Percentiles rank a stretch among this genome's conserved stretches.
These are phyloP conservation scores for Sporothrix sp. DNA, from an alignment of 2,329 filamentous ascomycete species.

Conservation along the genomic window DNA sequence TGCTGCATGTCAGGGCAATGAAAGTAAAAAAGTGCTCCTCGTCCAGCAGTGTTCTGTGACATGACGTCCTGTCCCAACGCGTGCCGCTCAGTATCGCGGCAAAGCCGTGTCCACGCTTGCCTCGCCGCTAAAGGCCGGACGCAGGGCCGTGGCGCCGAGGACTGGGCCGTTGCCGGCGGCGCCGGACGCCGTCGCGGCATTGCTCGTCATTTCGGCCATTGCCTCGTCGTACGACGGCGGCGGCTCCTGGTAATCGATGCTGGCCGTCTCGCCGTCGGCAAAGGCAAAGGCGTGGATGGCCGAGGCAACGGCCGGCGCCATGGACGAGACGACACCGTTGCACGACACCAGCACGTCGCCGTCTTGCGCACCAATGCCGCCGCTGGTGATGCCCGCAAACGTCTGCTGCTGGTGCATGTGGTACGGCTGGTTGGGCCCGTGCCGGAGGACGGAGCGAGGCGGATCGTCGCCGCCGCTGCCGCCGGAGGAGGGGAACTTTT, in stretches of 20 bases:
- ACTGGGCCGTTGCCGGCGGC: not conserved
- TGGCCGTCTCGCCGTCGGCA: conserved; percentile 1
- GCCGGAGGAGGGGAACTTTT: conserved; percentile 16
- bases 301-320: conserved; percentile 10
- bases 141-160: not conserved
- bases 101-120: not conserved
- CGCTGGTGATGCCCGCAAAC: not conserved
- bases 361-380: conserved; percentile 4
- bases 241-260: conserved; percentile 59
- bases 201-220: conserved; percentile 46
- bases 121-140: conserved; percentile 10
- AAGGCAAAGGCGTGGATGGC: conserved; percentile 14
- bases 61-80: too few species aligned
- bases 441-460: not conserved
- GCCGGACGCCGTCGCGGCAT: not conserved
- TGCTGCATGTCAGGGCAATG: too few species aligned
- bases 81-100: not conserved
- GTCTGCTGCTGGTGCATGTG: too few species aligned
- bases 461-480: conserved; percentile 27
- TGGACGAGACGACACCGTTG: conserved; percentile 9
- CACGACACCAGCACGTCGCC: conserved; percentile 10
- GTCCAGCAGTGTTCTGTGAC: too few species aligned
- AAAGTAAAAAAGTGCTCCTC: too few species aligned
- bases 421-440: not conserved
- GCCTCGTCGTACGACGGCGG: conserved; percentile 93